Base-by-base conservation (phyloP, 176 grass and related monocot genomes). In the Rhynchospora tenuis region DNA sequence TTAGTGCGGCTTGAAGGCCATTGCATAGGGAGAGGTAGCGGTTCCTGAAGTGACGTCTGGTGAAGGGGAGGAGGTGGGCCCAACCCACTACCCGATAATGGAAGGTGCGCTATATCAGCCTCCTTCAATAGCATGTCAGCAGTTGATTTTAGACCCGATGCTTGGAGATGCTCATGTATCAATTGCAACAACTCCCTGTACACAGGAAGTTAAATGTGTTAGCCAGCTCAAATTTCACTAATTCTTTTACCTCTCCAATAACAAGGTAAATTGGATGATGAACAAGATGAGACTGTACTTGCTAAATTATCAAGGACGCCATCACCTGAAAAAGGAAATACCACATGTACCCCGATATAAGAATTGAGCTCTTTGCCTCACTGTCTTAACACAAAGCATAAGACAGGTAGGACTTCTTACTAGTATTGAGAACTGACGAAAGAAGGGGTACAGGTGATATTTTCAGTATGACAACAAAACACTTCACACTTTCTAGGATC, bases 141-240 rank as follows among this genome's bases (percentile, higher is more conserved):
- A 61, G 96, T 90, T 63, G 91, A 85, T 89, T 81, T 83, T 54
- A 99, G 88, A 60, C 96, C 91, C 73, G 96, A 95, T 75, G 93
- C 96, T 81, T 93, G 64, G 22, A 99, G 91, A 89, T 99, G 96
- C 73, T 95, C 96, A 86, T 99, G 96, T 74, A 99, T 99, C 64
- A 99, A 82, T 58, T 93, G 91, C 82, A 99, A 88, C 82, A 99
- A 83, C 83, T 99, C 96, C 89, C 92, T 97, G 85, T 63, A 90
- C 26, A 73, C 17, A 83, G 42, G 24, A 38, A 78, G 1, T 38
- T 38, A 19, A 42, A 67, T 45, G 16, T 6, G 50, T 77, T 24
- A 77, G 14, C 6, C 26, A 26, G 14, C 26, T 28, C 50, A 56
- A 56, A 56, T 72, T 33, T 46, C 16, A 71, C 11, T 17, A 71